A percentile compares a stretch with the other conserved stretches of the same genome.
Evolutionary conservation across 176 grass and related monocot species (phyloP).

Genomic region (Metroxylon sagu): DNA sequence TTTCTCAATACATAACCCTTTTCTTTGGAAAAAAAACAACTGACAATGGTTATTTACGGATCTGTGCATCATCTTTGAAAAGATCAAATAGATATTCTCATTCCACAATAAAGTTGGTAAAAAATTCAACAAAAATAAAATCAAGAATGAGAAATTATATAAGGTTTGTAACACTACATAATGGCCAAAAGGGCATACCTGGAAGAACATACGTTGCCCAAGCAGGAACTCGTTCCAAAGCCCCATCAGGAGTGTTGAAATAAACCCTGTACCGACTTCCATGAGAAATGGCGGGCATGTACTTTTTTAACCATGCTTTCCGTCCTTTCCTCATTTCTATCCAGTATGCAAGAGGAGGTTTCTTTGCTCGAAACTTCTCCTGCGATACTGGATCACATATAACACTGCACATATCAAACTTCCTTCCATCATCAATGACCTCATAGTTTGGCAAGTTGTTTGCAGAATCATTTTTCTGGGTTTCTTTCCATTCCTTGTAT

Average conservation of each 20-base stretch:
- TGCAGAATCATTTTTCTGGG: slow-evolving; percentile 27
- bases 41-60: too few species aligned
- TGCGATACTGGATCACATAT: slow-evolving; percentile 55
- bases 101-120: too few species aligned
- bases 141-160: too few species aligned
- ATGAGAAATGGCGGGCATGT: slow-evolving; percentile 68
- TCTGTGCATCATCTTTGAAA: too few species aligned
- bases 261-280: slow-evolving; percentile 81
- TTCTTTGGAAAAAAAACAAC: too few species aligned
- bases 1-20: too few species aligned
- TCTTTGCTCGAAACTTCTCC: slow-evolving; percentile 77
- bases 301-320: slow-evolving; percentile 82
- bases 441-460: slow-evolving; percentile 34
- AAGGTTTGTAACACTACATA: not conserved
- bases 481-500: slow-evolving; percentile 70
- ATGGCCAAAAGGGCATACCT: slow-evolving; percentile 26
- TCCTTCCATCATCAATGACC: slow-evolving; percentile 61
- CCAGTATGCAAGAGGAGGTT: slow-evolving; percentile 77
- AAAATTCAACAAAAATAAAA: too few species aligned
- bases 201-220: slow-evolving; percentile 95
- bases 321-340: slow-evolving; percentile 84
- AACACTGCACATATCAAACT: slow-evolving; percentile 52
- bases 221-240: slow-evolving; percentile 77
- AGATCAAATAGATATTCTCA: too few species aligned
- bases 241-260: slow-evolving; percentile 93